A percentile compares a stretch with the other conserved stretches of the same genome.
Evolutionary conservation across 441 rosid species (phyloP).

Genomic region (Eutrema salsugineum): DNA sequence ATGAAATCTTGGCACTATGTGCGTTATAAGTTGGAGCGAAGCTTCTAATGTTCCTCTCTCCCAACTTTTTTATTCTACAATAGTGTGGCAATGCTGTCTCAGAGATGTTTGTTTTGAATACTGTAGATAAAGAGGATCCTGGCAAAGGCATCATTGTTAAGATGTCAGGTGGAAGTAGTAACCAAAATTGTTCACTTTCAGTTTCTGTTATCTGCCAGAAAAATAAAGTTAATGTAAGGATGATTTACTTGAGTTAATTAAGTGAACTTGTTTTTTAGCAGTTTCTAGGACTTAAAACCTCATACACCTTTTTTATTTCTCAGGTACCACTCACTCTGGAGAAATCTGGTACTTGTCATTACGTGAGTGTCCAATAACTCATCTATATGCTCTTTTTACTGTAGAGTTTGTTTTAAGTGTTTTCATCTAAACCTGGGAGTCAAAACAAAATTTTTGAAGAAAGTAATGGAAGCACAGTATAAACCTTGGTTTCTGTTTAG

Average conservation of each 20-base stretch:
- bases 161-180: constrained; percentile 47
- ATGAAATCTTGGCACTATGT: neutral
- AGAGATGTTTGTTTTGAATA: constrained; percentile 21
- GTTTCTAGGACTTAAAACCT: constrained; percentile 7
- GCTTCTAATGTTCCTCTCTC: neutral
- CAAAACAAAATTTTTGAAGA: neutral
- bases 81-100: constrained; percentile 11
- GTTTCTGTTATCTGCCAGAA: constrained; percentile 75
- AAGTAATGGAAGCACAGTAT: neutral
- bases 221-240: constrained; percentile 57
- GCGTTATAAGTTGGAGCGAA: neutral
- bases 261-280: constrained; percentile 14
- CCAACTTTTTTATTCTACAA: neutral
- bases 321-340: constrained; percentile 72
- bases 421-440: neutral
- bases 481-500: constrained; percentile 4
- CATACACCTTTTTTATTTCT: constrained; percentile 27
- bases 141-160: constrained; percentile 71
- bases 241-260: neutral
- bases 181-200: constrained; percentile 72
- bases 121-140: constrained; percentile 69
- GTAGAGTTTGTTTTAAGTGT: neutral
- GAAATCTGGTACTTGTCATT: constrained; percentile 62
- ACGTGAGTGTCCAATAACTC: constrained; percentile 50
- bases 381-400: neutral